phyloP scores from a whole-genome alignment of 352 stramenopile genomes.

The Thalassiosira delicatula region DNA sequence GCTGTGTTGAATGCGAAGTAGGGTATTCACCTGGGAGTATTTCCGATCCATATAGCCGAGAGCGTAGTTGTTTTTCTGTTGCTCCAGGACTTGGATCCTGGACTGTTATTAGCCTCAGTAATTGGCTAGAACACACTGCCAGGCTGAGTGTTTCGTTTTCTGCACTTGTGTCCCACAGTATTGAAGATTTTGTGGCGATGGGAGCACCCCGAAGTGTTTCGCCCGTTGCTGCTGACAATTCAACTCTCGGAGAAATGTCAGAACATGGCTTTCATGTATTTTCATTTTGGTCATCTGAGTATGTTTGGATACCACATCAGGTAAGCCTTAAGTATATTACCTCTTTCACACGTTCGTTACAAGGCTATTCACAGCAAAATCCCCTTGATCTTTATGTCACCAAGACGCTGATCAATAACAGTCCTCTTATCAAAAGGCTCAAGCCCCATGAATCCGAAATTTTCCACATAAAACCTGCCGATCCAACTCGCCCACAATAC shows the following conservation, averaged over 20 bases:
- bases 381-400: too few relatives aligned
- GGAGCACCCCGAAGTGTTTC: conserved; percentile 9
- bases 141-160: conserved; percentile 58
- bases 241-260: conserved; percentile 37
- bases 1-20: conserved; percentile 59
- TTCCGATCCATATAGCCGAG: conserved; percentile 68
- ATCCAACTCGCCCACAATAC: conserved; percentile 76
- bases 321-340: too few relatives aligned
- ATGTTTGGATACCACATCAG: conserved; percentile 80
- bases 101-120: conserved; percentile 74
- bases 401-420: too few relatives aligned
- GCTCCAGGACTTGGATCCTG: conserved; percentile 78
- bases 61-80: conserved; percentile 79
- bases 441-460: conserved; percentile 83
- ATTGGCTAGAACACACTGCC: conserved; percentile 55
- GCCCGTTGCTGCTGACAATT: conserved; percentile 3
- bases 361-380: too few relatives aligned
- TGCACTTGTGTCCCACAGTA: conserved; percentile 56
- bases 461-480: conserved; percentile 82
- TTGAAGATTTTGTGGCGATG: conserved; percentile 55
- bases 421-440: too few relatives aligned
- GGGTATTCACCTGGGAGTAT: conserved; percentile 39
- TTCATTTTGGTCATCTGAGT: conserved; percentile 82
- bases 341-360: too few relatives aligned
- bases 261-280: conserved; percentile 81